Evolutionary conservation across 2,329 filamentous ascomycete genomes (phyloP), one percentile per base, ranked within the genome.

Genomic region (Stromatinia cepivora): DNA sequence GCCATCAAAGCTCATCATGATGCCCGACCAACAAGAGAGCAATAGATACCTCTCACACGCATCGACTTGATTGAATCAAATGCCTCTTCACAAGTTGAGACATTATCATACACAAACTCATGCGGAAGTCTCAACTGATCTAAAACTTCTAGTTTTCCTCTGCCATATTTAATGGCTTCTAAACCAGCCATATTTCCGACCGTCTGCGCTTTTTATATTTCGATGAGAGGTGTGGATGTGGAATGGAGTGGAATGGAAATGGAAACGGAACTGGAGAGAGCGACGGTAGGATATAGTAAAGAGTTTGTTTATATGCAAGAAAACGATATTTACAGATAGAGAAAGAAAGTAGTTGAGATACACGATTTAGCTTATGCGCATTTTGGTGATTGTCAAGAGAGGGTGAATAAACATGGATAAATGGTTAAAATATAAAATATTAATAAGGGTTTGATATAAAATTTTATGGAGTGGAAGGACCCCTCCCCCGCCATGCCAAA

Each of bases 61-160:
- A 95, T 95, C 22, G 90, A 86, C 75, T 88, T 89, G 81, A 95
- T 95, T 76, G 90, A 92, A 78, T 93, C 89, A 81, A 92, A 95
- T 50, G 91, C 92, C 80, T 93, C 90, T 75, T 90, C 86, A 72
- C 88, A 87, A 15, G 87, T 91, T 42, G 85, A 85, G 66, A 94
- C 87, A 72, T 86, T 79, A 76, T 94, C 91, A 79, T 94, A 95
- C 79, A 92, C 87, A 77, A 92, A 89, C 75, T 91, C 88, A 77
- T 95, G 92, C 20, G 92, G 92, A 31, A 95, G 85, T 72, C 88
- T 87, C n/a, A 95, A 87, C 81, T 95, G 92, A 79, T 95, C 91
- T 67, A 95, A 86, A 73, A 95, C 92, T 74, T 92, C 84, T 70
- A 95, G 84, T 79, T 86, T 86, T 74, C 91, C 91, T 65, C 88